phyloP scores from a whole-genome alignment of 1,284 basidiomycete species.

The Sanghuangporus baumii region DNA sequence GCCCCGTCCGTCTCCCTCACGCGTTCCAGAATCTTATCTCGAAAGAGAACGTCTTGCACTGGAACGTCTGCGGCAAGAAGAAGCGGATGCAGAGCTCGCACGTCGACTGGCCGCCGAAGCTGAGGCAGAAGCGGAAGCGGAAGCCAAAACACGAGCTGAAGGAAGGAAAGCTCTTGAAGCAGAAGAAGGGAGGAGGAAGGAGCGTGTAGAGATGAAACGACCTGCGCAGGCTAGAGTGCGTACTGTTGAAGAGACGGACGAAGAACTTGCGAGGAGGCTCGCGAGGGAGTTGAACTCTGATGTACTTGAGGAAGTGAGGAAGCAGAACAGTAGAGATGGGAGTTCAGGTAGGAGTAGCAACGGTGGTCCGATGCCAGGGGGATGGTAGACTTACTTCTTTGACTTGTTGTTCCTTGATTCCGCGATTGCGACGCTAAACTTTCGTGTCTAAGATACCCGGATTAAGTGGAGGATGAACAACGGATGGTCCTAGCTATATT shows the following conservation, averaged over 20 bases:
- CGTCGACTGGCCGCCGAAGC: conserved; percentile 5
- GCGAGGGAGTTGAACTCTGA: conserved; percentile 18
- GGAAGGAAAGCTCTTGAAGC: background rate
- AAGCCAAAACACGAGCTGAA: background rate
- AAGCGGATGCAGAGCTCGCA: conserved; percentile 17
- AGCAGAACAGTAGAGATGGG: background rate
- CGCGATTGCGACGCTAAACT: too few species aligned
- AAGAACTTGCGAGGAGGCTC: conserved; percentile 18
- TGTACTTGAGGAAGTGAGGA: conserved; percentile 3
- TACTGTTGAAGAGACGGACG: conserved; percentile 19
- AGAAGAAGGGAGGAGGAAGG: background rate
- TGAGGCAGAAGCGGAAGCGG: background rate
- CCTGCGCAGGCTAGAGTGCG: conserved; percentile 4
- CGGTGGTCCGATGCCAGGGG: conserved; percentile 5
- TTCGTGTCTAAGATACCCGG: too few species aligned
- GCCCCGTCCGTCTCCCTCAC: background rate
- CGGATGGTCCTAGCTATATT: too few species aligned
- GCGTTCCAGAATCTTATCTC: conserved; percentile 10
- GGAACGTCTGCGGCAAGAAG: conserved; percentile 16
- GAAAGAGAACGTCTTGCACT: conserved; percentile 11
- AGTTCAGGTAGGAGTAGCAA: background rate
- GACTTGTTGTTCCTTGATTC: background rate
- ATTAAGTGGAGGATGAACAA: too few species aligned
- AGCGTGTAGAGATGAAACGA: background rate
- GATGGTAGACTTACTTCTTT: background rate